Base-by-base conservation (phyloP, 352 stramenopile species). In the Globisporangium perplexum region DNA sequence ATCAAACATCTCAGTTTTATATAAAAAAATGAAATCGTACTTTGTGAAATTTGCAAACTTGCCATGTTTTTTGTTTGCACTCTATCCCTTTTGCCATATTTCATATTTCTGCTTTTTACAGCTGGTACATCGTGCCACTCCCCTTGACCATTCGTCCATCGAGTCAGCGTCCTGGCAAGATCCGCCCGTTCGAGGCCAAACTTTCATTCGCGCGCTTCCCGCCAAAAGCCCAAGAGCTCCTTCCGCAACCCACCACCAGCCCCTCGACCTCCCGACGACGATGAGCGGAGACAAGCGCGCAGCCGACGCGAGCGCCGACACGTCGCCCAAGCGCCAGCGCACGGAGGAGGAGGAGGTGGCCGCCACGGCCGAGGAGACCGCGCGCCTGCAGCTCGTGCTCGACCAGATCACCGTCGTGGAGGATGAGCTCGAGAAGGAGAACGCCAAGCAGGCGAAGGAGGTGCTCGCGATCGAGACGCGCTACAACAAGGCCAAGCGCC, bases 391-490 rank as follows among this genome's bases (percentile, higher is more conserved):
- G 53, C 73, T 76, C 50, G 68, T 86, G 57, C 56, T 91, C 30
- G 58, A 84, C 5, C 55, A 63, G 6, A 68, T 87, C 26, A 58
- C 63, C 20, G 61, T 66, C 47, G 73, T 88, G 20, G 69, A 85
- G 35, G 76, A 85, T 59, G 70, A 83, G 60, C 57, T 92, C 28
- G 78, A 92, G 50, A 66, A 72, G 53, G 62, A 82, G 44, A 82
- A 86, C 58, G 64, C 81, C 50, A 70, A 86, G 60, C 74, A 78
- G 61, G 69, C 71, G 45, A 63, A 69, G 47, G 78, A 92, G 61
- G 75, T 90, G 30, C 62, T 92, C 35, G 71, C 69, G 44, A 71
- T 92, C 45, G 82, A 92, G 64, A 78, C 63, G 71, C 88, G 88
- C 63, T 86, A 81, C 73, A 89, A 90, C 63, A 66, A 54, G 39